Conservation (phyloP, 148 eudicot genomes). For the Drosera capensis region DNA sequence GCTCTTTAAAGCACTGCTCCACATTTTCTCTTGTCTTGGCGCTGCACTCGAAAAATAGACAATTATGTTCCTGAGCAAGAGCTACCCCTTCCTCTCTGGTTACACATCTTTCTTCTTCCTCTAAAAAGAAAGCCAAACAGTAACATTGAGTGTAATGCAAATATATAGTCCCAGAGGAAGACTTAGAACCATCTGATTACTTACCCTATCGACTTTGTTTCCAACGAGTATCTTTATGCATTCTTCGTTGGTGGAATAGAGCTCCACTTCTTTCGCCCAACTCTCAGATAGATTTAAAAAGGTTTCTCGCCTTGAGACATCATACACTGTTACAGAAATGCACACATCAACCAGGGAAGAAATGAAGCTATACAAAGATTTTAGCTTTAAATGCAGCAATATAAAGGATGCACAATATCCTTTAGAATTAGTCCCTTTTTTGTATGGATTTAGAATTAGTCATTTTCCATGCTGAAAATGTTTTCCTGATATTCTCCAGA, state of each 20-base stretch:
- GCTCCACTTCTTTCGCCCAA: conserved; percentile 47
- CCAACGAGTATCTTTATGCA: conserved; percentile 54
- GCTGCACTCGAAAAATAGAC: conserved; percentile 80
- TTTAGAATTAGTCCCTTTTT: too few relatives aligned
- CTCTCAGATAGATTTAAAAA: conserved; percentile 33
- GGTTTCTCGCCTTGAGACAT: conserved; percentile 44
- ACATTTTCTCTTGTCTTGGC: conserved; percentile 91
- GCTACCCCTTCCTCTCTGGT: conserved; percentile 83
- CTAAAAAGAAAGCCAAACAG: conserved; percentile 4
- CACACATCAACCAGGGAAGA: not conserved
- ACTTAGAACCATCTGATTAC: conserved; percentile 6
- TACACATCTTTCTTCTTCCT: conserved; percentile 63
- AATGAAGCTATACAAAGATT: not conserved
- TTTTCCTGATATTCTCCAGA: too few relatives aligned
- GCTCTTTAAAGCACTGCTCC: conserved; percentile 80
- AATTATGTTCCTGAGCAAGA: conserved; percentile 72
- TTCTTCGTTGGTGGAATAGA: conserved; percentile 38
- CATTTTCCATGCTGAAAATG: too few relatives aligned
- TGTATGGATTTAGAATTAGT: too few relatives aligned
- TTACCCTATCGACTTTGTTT: conserved; percentile 54
- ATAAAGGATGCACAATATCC: too few relatives aligned
- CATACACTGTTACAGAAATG: conserved; percentile 30
- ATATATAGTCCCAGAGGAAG: not conserved
- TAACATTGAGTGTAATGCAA: not conserved
- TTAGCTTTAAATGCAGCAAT: not conserved